These are phyloP conservation scores for Allium fistulosum DNA, from an alignment of 106 monocot genomes.

Conservation along the genomic window DNA sequence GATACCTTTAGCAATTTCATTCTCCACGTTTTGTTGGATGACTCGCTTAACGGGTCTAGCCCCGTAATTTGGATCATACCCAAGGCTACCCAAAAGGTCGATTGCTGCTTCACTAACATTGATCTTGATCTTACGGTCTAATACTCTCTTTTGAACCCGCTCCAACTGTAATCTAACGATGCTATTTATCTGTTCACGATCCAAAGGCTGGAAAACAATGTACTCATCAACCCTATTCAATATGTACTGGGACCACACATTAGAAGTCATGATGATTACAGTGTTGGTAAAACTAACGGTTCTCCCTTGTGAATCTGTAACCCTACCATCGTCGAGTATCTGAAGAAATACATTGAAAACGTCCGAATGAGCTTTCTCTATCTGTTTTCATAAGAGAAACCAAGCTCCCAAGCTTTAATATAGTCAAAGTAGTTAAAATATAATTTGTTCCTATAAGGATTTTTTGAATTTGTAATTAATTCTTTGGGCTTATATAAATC, in stretches of 20 bases:
- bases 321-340: conserved; percentile 93
- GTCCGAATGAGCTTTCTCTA: conserved; percentile 98
- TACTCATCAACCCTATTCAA: conserved; percentile 93
- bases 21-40: conserved; percentile 92
- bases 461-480: no score
- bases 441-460: no score
- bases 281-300: conserved; percentile 90
- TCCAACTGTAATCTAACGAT: conserved; percentile 89
- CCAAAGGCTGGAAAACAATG: conserved; percentile 93
- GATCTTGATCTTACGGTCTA: conserved; percentile 74
- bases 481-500: no score
- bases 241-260: conserved; percentile 97
- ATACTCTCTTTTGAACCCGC: conserved; percentile 70
- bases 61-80: conserved; percentile 94
- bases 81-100: conserved; percentile 75
- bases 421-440: no score
- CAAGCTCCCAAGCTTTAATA: no score
- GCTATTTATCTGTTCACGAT: conserved; percentile 79
- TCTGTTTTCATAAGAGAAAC: no score
- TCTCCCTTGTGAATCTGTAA: conserved; percentile 93
- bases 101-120: conserved; percentile 62
- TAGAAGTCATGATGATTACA: conserved; percentile 99
- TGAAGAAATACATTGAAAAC: conserved; percentile 98
- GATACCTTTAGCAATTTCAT: conserved; percentile 90
- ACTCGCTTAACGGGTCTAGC: conserved; percentile 99